Conservation (phyloP, 495 filamentous ascomycete species). For the Lasiosphaeria miniovina region DNA sequence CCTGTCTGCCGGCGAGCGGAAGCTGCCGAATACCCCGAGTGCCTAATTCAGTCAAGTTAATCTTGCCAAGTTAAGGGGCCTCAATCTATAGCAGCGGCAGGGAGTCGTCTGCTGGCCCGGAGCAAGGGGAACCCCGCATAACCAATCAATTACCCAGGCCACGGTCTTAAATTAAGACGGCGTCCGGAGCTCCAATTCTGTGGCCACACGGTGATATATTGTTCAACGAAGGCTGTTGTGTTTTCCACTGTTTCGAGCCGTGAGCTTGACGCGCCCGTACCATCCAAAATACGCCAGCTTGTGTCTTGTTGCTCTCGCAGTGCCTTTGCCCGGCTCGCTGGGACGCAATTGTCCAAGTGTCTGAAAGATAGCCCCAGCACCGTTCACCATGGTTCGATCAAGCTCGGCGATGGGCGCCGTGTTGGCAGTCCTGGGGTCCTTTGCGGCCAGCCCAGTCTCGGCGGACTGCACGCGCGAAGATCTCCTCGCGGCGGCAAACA, state of each 20-base stretch:
- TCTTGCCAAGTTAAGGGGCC: neutral
- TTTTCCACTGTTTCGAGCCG: neutral
- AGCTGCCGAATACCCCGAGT: neutral
- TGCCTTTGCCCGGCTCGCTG: too few relatives aligned
- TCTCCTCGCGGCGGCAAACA: conserved; percentile 35
- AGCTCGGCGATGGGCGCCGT: neutral
- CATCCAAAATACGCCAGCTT: too few relatives aligned
- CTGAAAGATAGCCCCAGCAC: too few relatives aligned
- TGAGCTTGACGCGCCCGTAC: too few relatives aligned
- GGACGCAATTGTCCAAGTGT: too few relatives aligned
- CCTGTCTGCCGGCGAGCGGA: neutral
- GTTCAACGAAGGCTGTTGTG: neutral
- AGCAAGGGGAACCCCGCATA: neutral
- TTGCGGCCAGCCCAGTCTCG: neutral
- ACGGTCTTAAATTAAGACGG: neutral
- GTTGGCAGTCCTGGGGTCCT: neutral
- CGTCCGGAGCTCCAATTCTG: neutral
- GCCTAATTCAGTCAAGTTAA: neutral
- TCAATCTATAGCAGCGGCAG: neutral
- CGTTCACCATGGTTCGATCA: neutral
- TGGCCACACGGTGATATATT: neutral
- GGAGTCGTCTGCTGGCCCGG: neutral
- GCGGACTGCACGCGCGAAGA: conserved; percentile 40
- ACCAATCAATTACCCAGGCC: neutral
- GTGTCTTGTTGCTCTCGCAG: too few relatives aligned